Evolutionary conservation across 192 early-diverging fungal species (phyloP).

Genomic region (Rhizophlyctis rosea): DNA sequence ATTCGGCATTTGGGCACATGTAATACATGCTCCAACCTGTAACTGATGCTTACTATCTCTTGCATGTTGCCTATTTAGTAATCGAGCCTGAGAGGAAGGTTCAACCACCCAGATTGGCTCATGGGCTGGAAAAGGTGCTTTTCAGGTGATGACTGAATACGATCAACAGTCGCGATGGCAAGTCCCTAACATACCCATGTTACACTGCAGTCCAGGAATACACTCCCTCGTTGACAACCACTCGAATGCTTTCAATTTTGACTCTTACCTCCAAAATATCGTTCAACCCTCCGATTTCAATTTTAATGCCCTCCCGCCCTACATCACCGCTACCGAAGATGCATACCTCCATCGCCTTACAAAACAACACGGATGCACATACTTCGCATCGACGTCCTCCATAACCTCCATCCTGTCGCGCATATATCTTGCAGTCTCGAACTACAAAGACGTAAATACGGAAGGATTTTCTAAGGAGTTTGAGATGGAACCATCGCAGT

Average conservation of each 20-base stretch:
- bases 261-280: slow-evolving; percentile 74
- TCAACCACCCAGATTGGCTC: slow-evolving; percentile 41
- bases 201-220: slow-evolving; percentile 68
- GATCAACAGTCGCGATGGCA: background rate
- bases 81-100: background rate
- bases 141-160: slow-evolving; percentile 60
- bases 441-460: slow-evolving; percentile 58
- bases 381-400: slow-evolving; percentile 88
- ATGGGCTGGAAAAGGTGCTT: slow-evolving; percentile 63
- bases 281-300: slow-evolving; percentile 78
- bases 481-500: slow-evolving; percentile 49
- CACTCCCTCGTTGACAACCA: slow-evolving; percentile 77
- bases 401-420: slow-evolving; percentile 74
- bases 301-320: slow-evolving; percentile 73
- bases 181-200: background rate
- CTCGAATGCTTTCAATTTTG: slow-evolving; percentile 74
- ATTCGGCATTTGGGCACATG: background rate
- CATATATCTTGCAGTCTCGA: slow-evolving; percentile 70
- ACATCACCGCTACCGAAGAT: slow-evolving; percentile 56
- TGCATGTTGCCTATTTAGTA: background rate
- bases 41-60: background rate
- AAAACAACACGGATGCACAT: slow-evolving; percentile 45
- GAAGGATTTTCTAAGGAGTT: slow-evolving; percentile 61
- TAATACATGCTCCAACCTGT: background rate
- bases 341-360: slow-evolving; percentile 27